A percentile compares a stretch with the other conserved stretches of the same genome.
These are phyloP conservation scores for Cadophora sp. DNA, from an alignment of 2,329 filamentous ascomycete species.

Conservation along the genomic window DNA sequence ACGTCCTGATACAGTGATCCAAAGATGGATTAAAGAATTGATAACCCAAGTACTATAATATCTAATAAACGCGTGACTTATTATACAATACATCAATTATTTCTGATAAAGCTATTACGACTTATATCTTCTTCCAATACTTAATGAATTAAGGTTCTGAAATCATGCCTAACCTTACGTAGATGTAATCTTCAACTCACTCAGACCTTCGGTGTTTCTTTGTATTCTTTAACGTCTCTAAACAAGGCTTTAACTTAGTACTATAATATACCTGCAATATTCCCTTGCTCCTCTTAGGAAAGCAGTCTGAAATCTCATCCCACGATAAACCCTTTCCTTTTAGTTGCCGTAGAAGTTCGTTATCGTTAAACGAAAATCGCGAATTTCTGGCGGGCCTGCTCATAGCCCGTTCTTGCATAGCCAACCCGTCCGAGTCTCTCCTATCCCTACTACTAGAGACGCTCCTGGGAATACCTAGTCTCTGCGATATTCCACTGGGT, in stretches of 20 bases:
- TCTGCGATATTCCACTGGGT: slow-evolving; percentile 20
- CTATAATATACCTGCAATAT: slow-evolving; percentile 34
- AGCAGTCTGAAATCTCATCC: slow-evolving; percentile 32
- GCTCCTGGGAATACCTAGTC: slow-evolving; percentile 19
- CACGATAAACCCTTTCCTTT: slow-evolving; percentile 33
- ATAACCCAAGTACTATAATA: neutral
- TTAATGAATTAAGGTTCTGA: neutral
- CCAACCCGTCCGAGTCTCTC: slow-evolving; percentile 23
- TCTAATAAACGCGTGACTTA: slow-evolving; percentile 12
- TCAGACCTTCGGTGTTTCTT: too few relatives aligned
- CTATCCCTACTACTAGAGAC: slow-evolving; percentile 21
- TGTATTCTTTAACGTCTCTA: too few relatives aligned
- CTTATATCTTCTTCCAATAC: slow-evolving; percentile 11
- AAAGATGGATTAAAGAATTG: neutral
- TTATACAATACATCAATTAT: slow-evolving; percentile 13
- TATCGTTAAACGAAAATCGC: slow-evolving; percentile 28
- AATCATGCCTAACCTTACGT: too few relatives aligned
- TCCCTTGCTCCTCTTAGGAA: slow-evolving; percentile 33
- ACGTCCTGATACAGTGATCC: neutral
- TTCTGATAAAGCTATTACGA: slow-evolving; percentile 1
- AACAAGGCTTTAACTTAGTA: slow-evolving; percentile 31
- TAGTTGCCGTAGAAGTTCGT: slow-evolving; percentile 29
- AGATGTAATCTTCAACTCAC: too few relatives aligned
- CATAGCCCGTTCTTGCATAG: slow-evolving; percentile 28
- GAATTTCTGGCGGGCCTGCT: slow-evolving; percentile 25